These are phyloP conservation scores for Caloboletus firmus DNA, from an alignment of 1,284 basidiomycete genomes.

Conservation along the genomic window DNA sequence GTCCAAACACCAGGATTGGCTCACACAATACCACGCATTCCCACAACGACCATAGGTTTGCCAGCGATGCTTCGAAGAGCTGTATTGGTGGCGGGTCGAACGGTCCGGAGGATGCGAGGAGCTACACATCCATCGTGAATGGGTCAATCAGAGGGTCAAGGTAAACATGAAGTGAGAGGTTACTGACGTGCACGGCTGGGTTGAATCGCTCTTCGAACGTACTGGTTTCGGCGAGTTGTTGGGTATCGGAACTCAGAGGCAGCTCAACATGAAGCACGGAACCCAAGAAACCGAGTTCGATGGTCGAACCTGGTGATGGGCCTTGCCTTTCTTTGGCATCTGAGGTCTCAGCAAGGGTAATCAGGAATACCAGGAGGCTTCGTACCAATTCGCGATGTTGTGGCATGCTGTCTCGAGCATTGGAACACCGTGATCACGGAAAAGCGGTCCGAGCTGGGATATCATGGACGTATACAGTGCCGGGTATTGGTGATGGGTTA, in stretches of 20 bases:
- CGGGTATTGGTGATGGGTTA: constrained; percentile 84
- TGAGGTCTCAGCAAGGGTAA: constrained; percentile 10
- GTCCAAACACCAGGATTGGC: constrained; percentile 83
- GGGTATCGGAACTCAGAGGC: constrained; percentile 67
- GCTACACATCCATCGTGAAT: constrained; percentile 41
- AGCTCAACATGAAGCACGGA: constrained; percentile 71
- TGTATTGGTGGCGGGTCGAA: constrained; percentile 68
- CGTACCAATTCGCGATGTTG: constrained; percentile 84
- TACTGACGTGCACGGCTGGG: constrained; percentile 46
- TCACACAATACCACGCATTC: constrained; percentile 88
- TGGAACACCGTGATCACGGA: constrained; percentile 70
- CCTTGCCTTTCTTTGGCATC: constrained; percentile 67
- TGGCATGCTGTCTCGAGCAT: constrained; percentile 87
- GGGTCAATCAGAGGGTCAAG: neutral
- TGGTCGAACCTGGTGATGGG: constrained; percentile 57
- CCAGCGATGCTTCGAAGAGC: constrained; percentile 73
- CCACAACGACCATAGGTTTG: constrained; percentile 92
- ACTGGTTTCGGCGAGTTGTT: constrained; percentile 62
- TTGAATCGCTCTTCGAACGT: constrained; percentile 49
- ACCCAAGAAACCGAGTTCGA: constrained; percentile 82
- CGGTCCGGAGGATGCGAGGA: constrained; percentile 76
- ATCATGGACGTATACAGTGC: constrained; percentile 76
- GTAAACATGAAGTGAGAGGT: neutral
- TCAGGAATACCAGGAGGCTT: neutral
- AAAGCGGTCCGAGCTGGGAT: constrained; percentile 73